phyloP scores from a whole-genome alignment of 2,329 filamentous ascomycete genomes.

The Trichoderma sp. region DNA sequence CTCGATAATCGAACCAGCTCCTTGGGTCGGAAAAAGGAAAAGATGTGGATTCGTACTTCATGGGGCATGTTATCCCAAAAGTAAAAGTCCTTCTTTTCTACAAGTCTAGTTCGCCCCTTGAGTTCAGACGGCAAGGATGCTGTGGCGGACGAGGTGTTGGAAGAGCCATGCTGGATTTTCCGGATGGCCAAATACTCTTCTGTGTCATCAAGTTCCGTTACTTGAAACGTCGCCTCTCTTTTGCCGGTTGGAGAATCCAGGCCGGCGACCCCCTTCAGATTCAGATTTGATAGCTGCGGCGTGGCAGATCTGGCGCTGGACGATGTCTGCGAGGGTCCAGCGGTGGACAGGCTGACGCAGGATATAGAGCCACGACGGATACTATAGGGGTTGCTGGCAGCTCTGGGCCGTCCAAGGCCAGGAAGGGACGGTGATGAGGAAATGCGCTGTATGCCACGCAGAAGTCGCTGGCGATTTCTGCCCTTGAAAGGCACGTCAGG shows the following conservation, averaged over 20 bases:
- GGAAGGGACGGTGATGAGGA: constrained; percentile 77
- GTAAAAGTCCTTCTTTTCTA: constrained; percentile 55
- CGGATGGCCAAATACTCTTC: constrained; percentile 57
- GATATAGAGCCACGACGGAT: constrained; percentile 53
- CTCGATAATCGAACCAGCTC: constrained; percentile 79
- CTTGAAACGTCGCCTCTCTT: constrained; percentile 46
- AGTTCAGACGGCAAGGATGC: constrained; percentile 65
- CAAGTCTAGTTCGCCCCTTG: constrained; percentile 41
- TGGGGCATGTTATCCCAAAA: constrained; percentile 83
- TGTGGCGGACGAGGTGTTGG: constrained; percentile 49
- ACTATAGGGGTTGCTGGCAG: constrained; percentile 70
- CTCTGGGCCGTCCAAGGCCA: constrained; percentile 64
- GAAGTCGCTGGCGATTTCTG: constrained; percentile 69
- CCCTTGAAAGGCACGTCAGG: constrained; percentile 52
- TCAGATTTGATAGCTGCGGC: constrained; percentile 48
- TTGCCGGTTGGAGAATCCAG: constrained; percentile 47
- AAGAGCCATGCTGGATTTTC: constrained; percentile 57
- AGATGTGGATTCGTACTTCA: constrained; percentile 78
- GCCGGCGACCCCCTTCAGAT: constrained; percentile 42
- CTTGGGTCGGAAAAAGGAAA: constrained; percentile 75
- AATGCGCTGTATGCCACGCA: constrained; percentile 78
- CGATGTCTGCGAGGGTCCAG: constrained; percentile 39
- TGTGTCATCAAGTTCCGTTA: constrained; percentile 39
- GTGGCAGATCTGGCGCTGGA: constrained; percentile 39
- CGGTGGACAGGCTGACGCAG: constrained; percentile 56